Base-by-base conservation (phyloP, 495 filamentous ascomycete genomes). In the Aspergillus sclerotioniger region DNA sequence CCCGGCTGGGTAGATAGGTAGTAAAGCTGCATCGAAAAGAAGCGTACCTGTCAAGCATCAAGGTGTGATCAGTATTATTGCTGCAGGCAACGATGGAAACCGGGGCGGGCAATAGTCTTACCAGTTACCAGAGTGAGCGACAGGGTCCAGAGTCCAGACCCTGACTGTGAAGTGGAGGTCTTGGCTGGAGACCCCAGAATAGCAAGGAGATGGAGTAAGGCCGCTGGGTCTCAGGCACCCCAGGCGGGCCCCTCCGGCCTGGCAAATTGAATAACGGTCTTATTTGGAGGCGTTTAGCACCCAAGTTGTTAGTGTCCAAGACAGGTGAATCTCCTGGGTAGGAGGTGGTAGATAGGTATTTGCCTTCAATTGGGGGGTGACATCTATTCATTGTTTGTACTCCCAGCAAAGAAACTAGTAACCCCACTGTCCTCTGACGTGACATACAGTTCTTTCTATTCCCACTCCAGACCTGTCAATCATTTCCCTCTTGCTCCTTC, bases 111-210 rank as follows among this genome's bases (percentile, higher is more conserved):
- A 29, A n/a, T 15, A 20, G 45, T 10, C 5, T 28, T 20, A 31
- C 17, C 16, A 21, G 47, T 29, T 31, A 8, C 29, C 17, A 15
- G 13, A 28, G 29, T 3, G n/a, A 50, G n/a, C 25, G 28, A 13
- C n/a, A 16, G 25, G 20, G 47, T 16, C n/a, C 47, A 31, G 19
- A 53, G 56, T 57, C 59, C 44, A 57, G 54, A 39, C 50, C 54
- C 20, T 51, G 15, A 7, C 6, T n/a, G 21, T 15, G 21, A 20
- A 28, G 45, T 50, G 54, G 44, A 58, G 55, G 55, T 55, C 48
- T 54, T 50, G 51, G 21, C 31, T 44, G 28, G 31, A 44, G 37
- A 45, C 57, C 62, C 59, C 53, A 62, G 56, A 60, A 65, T 59
- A 59, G 59, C 15, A 48, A 53, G 43, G 51, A 39, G 28, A 39